phyloP scores from a whole-genome alignment of 805 yeast species.

The Wickerhamomyces ciferrii region DNA sequence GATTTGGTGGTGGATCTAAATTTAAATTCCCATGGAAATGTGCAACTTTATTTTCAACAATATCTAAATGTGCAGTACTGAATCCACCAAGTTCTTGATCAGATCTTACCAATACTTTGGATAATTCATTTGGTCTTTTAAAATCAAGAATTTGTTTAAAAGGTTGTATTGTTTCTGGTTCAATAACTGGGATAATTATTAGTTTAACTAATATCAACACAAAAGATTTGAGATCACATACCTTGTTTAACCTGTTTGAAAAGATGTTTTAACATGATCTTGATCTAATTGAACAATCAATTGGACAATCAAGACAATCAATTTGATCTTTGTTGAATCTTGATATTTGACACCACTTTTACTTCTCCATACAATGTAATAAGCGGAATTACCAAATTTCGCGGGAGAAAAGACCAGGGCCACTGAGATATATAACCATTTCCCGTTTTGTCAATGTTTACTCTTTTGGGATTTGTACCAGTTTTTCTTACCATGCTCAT shows the following conservation, averaged over 20 bases:
- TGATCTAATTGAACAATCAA: no score
- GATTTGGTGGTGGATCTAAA: slow-evolving; percentile 59
- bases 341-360: no score
- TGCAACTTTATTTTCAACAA: slow-evolving; percentile 40
- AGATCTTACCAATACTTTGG: slow-evolving; percentile 52
- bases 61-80: slow-evolving; percentile 55
- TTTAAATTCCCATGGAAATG: slow-evolving; percentile 67
- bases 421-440: no score
- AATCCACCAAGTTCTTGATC: slow-evolving; percentile 79
- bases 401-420: not conserved
- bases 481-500: no score
- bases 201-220: not conserved
- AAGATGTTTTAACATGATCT: no score
- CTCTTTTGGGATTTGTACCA: not conserved
- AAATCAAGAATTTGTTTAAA: slow-evolving; percentile 53
- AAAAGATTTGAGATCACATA: no score
- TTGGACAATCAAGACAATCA: no score
- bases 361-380: not conserved
- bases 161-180: slow-evolving; percentile 9
- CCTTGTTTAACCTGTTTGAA: no score
- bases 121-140: slow-evolving; percentile 41
- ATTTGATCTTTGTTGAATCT: no score
- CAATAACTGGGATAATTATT: not conserved
- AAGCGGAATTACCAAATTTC: no score
- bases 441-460: not conserved